Evolutionary conservation across 2,329 filamentous ascomycete species (phyloP), one percentile per base, ranked within the genome.

Genomic region (Acephala macrosclerotiorum): DNA sequence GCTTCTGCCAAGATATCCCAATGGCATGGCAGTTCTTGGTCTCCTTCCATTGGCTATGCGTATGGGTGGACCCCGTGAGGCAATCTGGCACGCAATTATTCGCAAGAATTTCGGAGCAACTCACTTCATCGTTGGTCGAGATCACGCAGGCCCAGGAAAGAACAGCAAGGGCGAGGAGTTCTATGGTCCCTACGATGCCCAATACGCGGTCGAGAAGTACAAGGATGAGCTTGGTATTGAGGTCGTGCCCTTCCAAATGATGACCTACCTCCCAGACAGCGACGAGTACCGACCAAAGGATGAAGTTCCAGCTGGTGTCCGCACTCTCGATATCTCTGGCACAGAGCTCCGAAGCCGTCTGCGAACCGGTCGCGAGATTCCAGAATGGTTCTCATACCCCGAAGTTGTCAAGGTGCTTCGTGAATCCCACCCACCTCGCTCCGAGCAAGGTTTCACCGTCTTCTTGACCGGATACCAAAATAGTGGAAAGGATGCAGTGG

Each of bases 11-110:
- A 89, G 96, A 77, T 99, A 99, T 84, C 96, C 96, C 80, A 99
- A 98, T 81, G 96, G 96, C 77, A 99, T 99, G 96, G 96, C 96
- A 66, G 94, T 96, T 45, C 89, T 99, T 71, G 95, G 94, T 81
- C 92, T 99, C 49, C 87, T 99, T 62, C 94, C 94, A 66, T 87
- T 99, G 71, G 96, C 96, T 75, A 99, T 99, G 96, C 92, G 96
- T 79, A 99, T 99, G 96, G 96, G 94, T 77, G 96, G 96, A 75
- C 96, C 96, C 70, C 93, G 96, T 73, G 96, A 99, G 85, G 96
- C 96, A 73, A 94, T 99, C 83, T 99, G 96, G 96, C 96, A 99
- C 85, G 96, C 96, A 77, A 97, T 99, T 77, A 99, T 99, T 86
- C 94, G 96, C 79, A 99, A 98, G 90, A 99, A 99, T 83, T 94